Conservation (phyloP, 2,329 filamentous ascomycete genomes). For the Pleoardoris graminearum region DNA sequence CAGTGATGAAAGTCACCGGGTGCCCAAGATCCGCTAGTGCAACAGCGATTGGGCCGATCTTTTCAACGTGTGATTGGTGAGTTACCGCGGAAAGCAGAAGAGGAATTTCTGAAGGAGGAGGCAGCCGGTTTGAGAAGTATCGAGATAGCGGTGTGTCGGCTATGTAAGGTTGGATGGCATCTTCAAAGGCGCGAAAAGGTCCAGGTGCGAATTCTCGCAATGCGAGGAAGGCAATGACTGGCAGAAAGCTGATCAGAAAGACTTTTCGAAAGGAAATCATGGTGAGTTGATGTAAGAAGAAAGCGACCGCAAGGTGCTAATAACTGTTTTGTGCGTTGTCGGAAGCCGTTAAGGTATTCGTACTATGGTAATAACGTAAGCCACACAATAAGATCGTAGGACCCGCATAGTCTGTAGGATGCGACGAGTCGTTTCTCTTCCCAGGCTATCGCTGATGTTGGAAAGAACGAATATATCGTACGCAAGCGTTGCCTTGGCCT, state of each 20-base stretch:
- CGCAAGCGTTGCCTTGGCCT: no score
- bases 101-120: conserved; percentile 21
- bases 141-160: neutral
- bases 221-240: conserved; percentile 12
- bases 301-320: no score
- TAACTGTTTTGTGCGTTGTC: no score
- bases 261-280: conserved; percentile 12
- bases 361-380: no score
- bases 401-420: no score
- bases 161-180: conserved; percentile 13
- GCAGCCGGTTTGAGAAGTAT: neutral
- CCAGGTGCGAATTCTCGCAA: conserved; percentile 13
- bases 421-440: no score
- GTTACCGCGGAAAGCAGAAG: conserved; percentile 25
- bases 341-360: no score
- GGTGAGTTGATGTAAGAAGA: no score
- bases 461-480: no score
- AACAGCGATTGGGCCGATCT: conserved; percentile 38
- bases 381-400: no score
- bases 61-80: conserved; percentile 29
- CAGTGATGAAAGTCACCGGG: conserved; percentile 49
- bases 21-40: conserved; percentile 49
- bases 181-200: conserved; percentile 1
- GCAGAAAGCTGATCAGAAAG: conserved; percentile 10
- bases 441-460: no score